phyloP scores from a whole-genome alignment of 805 yeast species.

The Blastobotrys peoriensis region DNA sequence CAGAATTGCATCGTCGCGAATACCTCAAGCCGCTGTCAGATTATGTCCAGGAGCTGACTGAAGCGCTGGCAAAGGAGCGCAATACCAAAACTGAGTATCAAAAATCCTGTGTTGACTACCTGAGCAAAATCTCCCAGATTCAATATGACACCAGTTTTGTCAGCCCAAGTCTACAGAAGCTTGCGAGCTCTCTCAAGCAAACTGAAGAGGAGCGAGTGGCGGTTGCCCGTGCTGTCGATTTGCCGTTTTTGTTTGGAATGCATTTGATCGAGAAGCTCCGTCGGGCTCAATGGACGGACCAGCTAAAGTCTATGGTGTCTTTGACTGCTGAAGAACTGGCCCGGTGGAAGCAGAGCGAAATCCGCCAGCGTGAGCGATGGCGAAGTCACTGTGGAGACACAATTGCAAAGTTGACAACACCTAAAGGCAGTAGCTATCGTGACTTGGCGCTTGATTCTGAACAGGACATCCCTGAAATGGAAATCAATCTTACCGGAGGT shows the following conservation, averaged over 20 bases:
- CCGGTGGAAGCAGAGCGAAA: slow-evolving; percentile 51
- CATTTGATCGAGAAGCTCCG: slow-evolving; percentile 31
- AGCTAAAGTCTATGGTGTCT: slow-evolving; percentile 18
- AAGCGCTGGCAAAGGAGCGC: slow-evolving; percentile 10
- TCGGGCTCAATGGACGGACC: slow-evolving; percentile 27
- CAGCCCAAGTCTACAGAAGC: slow-evolving; percentile 22
- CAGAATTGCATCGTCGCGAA: slow-evolving; percentile 25
- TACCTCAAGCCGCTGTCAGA: slow-evolving; percentile 24
- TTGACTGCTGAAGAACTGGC: slow-evolving; percentile 49
- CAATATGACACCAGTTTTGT: slow-evolving; percentile 27
- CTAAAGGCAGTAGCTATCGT: neutral
- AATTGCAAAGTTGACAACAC: slow-evolving; percentile 1
- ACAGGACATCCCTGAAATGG: slow-evolving; percentile 3
- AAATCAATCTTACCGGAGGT: slow-evolving; percentile 1
- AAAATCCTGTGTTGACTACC: slow-evolving; percentile 4
- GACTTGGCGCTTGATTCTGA: neutral
- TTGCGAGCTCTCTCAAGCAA: slow-evolving; percentile 21
- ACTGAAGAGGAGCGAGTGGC: slow-evolving; percentile 26
- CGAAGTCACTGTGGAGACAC: slow-evolving; percentile 46
- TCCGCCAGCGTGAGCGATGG: slow-evolving; percentile 55
- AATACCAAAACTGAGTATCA: slow-evolving; percentile 6
- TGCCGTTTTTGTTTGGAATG: slow-evolving; percentile 34
- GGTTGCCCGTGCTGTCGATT: slow-evolving; percentile 30
- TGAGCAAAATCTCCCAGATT: slow-evolving; percentile 20
- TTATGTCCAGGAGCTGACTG: slow-evolving; percentile 20